phyloP scores from a whole-genome alignment of 2,329 filamentous ascomycete species.

The Cytospora piceae region DNA sequence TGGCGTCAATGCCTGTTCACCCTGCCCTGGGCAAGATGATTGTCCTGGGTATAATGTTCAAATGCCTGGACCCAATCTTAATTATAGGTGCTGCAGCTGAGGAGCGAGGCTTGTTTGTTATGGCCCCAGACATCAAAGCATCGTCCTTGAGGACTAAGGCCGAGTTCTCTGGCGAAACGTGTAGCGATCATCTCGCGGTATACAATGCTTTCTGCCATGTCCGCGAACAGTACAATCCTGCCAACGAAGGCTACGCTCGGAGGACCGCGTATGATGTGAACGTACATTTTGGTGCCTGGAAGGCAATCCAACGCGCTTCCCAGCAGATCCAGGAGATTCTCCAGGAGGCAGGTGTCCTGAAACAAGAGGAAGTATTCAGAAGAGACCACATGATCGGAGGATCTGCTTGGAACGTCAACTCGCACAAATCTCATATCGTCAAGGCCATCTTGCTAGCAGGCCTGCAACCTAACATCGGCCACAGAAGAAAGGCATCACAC shows the following conservation, averaged over 20 bases:
- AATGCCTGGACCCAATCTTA: constrained; percentile 54
- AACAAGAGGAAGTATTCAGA: neutral
- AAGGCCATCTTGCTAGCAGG: constrained; percentile 51
- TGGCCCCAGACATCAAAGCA: neutral
- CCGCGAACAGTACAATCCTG: neutral
- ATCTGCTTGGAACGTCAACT: constrained; percentile 47
- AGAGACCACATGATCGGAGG: constrained; percentile 37
- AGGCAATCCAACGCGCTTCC: constrained; percentile 40
- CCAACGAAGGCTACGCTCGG: neutral
- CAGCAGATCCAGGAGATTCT: constrained; percentile 44
- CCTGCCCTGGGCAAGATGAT: constrained; percentile 54
- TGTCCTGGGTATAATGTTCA: constrained; percentile 53
- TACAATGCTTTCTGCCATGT: neutral
- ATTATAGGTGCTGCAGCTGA: constrained; percentile 41
- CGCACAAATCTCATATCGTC: constrained; percentile 46
- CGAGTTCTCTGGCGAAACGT: neutral
- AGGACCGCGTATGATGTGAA: neutral
- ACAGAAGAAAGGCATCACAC: neutral
- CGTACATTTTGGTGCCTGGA: constrained; percentile 40
- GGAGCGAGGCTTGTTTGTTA: constrained; percentile 18
- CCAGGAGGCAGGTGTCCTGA: constrained; percentile 40
- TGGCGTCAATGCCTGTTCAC: constrained; percentile 44
- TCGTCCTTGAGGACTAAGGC: neutral
- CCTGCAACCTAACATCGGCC: constrained; percentile 49
- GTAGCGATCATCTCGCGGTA: constrained; percentile 11